Evolutionary conservation across 2,329 filamentous ascomycete species (phyloP), one percentile per base, ranked within the genome.

Genomic region (Penicillium sclerotiorum): DNA sequence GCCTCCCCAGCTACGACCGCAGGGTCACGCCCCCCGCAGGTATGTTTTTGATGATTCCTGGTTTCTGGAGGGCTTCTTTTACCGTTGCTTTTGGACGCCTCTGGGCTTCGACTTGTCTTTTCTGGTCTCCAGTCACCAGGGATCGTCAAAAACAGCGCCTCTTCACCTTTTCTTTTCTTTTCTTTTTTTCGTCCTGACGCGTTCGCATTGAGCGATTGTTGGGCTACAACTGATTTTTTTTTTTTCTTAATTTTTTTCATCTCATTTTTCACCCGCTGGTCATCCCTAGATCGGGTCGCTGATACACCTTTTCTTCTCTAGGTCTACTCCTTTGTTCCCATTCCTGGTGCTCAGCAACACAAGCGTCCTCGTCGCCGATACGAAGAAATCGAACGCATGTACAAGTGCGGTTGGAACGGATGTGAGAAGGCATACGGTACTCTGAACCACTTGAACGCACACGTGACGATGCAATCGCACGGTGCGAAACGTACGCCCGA

Each of bases 371-470:
- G 94, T 57, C 82, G 94, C 64, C 85, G 94, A 46, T 99, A 96
- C 65, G 94, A 99, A 73, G 94, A 99, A 71, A 99, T 99, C 63
- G 94, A 99, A 77, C 87, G 94, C 68, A 97, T 99, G 94, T 97
- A 99, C 80, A 97, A 97, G 74, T 99, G 94, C 68, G 94, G 93
- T 21, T 97, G 91, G 90, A 93, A 96, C 59, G 92, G 92, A 8
- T 99, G 94, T 68, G 94, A 99, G 74, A 99, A 99, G 76, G 94
- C 94, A 2, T 99, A 99, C 62, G 94, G 94, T 52, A 99, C 94
- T 40, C 76, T 99, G 55, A 99, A 99, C 72, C 94, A 99, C 70
- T 73, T 99, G 61, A 99, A 99, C 68, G 94, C 94, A 32, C 94
- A 99, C 67, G 94, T 99, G 41, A 97, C 94, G 12, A 97, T 97